phyloP scores from a whole-genome alignment of 148 eudicot species.

The Bassia scoparia region DNA sequence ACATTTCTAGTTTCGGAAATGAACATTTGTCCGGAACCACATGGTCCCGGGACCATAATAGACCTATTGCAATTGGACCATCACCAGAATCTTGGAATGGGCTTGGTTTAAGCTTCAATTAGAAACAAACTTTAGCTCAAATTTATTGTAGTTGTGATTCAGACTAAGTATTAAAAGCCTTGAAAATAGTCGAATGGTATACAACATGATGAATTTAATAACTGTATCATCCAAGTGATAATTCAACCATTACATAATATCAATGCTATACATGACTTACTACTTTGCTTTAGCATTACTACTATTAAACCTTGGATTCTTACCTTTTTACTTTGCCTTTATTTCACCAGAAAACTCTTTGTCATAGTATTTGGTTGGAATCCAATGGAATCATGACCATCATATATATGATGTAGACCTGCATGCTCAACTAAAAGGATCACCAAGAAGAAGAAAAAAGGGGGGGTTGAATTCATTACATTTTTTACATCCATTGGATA shows the following conservation, averaged over 20 bases:
- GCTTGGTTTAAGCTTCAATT: too few species aligned
- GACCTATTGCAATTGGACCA: too few species aligned
- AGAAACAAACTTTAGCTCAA: too few species aligned
- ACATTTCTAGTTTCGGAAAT: too few species aligned
- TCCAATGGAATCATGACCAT: conserved; percentile 23
- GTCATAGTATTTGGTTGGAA: conserved; percentile 26
- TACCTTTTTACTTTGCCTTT: conserved; percentile 26
- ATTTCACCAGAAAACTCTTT: conserved; percentile 23
- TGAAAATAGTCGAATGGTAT: too few species aligned
- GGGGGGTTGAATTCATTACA: background rate
- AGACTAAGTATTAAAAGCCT: too few species aligned
- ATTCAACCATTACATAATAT: background rate
- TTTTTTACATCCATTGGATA: conserved; percentile 27
- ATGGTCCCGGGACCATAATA: too few species aligned
- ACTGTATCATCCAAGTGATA: too few species aligned
- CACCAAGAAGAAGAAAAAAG: background rate
- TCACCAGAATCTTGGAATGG: too few species aligned
- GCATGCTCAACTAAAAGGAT: conserved; percentile 30
- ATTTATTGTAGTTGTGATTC: too few species aligned
- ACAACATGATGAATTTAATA: too few species aligned
- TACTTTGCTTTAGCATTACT: background rate
- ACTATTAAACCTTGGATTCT: conserved; percentile 32
- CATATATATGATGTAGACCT: conserved; percentile 28
- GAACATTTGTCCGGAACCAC: too few species aligned
- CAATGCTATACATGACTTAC: background rate